Evolutionary conservation across 2,329 filamentous ascomycete species (phyloP), one percentile per base, ranked within the genome.

Genomic region (Knoxdaviesia proteae): DNA sequence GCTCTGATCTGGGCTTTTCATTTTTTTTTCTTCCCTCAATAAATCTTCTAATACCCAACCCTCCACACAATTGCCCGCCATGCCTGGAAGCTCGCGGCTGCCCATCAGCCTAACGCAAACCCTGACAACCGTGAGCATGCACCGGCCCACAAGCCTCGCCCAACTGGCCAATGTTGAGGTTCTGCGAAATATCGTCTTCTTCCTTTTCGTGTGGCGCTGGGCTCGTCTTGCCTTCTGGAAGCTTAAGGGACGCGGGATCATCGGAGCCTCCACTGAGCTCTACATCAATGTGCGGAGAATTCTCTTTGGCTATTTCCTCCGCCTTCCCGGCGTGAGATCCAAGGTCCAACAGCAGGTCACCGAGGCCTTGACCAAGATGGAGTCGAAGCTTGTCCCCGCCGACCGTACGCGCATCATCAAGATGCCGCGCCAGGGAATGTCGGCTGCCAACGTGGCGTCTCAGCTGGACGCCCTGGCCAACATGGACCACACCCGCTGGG

Each of bases 401-500:
- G 79, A 74, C 40, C 65, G 84, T 39, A 80, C 74, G 44, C 74
- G 80, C 48, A 81, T 90, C 59, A 66, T 84, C 31, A 67, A 70
- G 5, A 67, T 98, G 10, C 90, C 90, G 5, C 80, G 80, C 56
- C 76, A 88, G 54, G 88, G 87, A 56, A 83, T 87, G 78, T 69
- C 72, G 31, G 68, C 78, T 37, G 86, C 94, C 11, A 74, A 77
- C 48, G 71, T 98, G 37, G 74, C 77, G 51, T 72, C 74, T 46
- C 88, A 94, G 65, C 70, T 98, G 47, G 73, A 78, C 46, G 73
- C 75, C 50, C 67, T 98, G 50, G 77, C 79, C 10, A 76, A 69
- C 40, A 82, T 98, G 81, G 80, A 94, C 53, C 90, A 96, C 61
- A 94, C 87, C 2, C 74, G 81, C 49, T 98, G 90, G 90, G 90